phyloP scores from a whole-genome alignment of 768 basidiomycete genomes.

The Trametes cubensis region DNA sequence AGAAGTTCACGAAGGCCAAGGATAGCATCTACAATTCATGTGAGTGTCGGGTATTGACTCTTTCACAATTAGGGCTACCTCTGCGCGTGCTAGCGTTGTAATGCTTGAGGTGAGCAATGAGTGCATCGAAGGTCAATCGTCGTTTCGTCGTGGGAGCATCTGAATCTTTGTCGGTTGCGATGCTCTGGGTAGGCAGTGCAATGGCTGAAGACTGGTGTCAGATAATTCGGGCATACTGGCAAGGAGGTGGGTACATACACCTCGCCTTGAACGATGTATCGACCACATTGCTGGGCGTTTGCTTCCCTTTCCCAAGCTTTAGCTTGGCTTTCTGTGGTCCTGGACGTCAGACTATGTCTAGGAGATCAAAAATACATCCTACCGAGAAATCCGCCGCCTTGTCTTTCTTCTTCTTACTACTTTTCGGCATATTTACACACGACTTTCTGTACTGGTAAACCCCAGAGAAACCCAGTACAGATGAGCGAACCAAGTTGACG shows the following conservation, averaged over 20 bases:
- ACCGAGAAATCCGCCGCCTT: slow-evolving; percentile 89
- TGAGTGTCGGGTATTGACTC: slow-evolving; percentile 2
- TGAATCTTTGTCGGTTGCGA: slow-evolving; percentile 56
- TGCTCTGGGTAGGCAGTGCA: slow-evolving; percentile 84
- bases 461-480: neutral
- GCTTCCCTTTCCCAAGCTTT: slow-evolving; percentile 95
- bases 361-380: slow-evolving; percentile 24
- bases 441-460: neutral
- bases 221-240: neutral
- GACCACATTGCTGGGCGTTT: slow-evolving; percentile 77
- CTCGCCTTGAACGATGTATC: slow-evolving; percentile 96
- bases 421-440: slow-evolving; percentile 70
- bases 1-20: slow-evolving; percentile 73
- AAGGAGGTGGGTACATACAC: slow-evolving; percentile 55
- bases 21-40: slow-evolving; percentile 61
- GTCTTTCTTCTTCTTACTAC: slow-evolving; percentile 82
- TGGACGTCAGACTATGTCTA: neutral
- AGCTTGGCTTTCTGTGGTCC: slow-evolving; percentile 84
- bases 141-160: slow-evolving; percentile 72
- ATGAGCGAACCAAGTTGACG: neutral
- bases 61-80: slow-evolving; percentile 44
- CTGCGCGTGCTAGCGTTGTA: slow-evolving; percentile 76
- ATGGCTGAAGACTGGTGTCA: slow-evolving; percentile 59
- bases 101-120: slow-evolving; percentile 80
- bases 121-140: slow-evolving; percentile 74